Conservation (phyloP, 352 stramenopile species). For the Pythium guiyangense region DNA sequence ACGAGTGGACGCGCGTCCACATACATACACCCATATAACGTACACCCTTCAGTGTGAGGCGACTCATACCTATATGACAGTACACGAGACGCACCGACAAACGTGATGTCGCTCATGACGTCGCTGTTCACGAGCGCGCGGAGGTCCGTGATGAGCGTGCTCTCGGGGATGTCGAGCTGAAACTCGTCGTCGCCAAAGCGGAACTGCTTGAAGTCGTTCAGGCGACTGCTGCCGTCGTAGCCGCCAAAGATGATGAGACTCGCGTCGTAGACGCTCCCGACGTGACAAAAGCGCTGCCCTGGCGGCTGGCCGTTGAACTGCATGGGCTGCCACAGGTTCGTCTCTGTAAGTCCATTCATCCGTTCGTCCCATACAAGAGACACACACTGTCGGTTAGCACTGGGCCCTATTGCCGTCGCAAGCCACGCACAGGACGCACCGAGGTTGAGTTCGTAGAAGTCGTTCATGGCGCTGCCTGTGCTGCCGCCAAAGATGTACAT, state of each 20-base stretch:
- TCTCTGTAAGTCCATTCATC: conserved; percentile 26
- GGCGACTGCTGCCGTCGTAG: conserved; percentile 93
- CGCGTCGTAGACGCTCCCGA: conserved; percentile 90
- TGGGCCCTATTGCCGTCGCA: no score
- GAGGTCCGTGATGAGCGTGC: conserved; percentile 70
- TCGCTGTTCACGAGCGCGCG: conserved; percentile 78
- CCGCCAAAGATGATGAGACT: conserved; percentile 94
- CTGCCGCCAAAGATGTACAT: conserved; percentile 97
- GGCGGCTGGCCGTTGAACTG: conserved; percentile 78
- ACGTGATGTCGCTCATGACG: conserved; percentile 86
- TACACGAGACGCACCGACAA: conserved; percentile 48
- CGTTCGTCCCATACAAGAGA: neutral
- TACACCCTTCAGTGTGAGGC: neutral
- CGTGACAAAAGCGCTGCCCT: conserved; percentile 96
- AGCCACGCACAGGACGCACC: conserved; percentile 21
- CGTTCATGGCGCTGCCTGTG: conserved; percentile 96
- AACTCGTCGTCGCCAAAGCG: conserved; percentile 80
- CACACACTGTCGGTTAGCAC: neutral
- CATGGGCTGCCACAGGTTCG: conserved; percentile 66
- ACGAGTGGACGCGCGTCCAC: neutral
- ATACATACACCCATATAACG: neutral
- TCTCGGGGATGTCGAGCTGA: conserved; percentile 82
- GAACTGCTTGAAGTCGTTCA: conserved; percentile 96
- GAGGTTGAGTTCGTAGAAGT: conserved; percentile 95
- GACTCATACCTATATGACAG: neutral